A percentile compares a stretch with the other conserved stretches of the same genome.
Conservation (phyloP, 768 basidiomycete species). For the Podaxis sp. region DNA sequence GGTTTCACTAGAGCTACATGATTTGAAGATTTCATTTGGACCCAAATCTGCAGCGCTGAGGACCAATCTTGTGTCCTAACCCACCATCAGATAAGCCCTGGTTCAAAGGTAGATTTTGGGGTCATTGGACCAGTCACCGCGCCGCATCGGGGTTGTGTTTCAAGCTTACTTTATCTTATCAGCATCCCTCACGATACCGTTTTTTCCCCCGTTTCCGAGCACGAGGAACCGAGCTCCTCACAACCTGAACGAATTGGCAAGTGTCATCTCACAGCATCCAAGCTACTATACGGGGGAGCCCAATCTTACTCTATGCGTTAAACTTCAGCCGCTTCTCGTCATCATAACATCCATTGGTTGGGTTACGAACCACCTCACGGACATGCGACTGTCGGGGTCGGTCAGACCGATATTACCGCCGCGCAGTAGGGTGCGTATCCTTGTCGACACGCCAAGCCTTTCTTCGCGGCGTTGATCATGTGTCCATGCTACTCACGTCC, state of each 20-base stretch:
- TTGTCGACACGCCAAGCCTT: not conserved
- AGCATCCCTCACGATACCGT: constrained; percentile 74
- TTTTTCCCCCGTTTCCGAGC: constrained; percentile 66
- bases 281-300: not conserved
- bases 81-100: constrained; percentile 62
- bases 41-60: constrained; percentile 43
- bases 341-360: constrained; percentile 69
- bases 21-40: constrained; percentile 56
- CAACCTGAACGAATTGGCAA: constrained; percentile 55
- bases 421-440: constrained; percentile 61
- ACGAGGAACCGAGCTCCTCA: constrained; percentile 64
- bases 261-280: constrained; percentile 16
- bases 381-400: constrained; percentile 55
- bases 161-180: not conserved
- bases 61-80: constrained; percentile 62
- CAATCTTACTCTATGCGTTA: not conserved
- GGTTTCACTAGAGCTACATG: constrained; percentile 76
- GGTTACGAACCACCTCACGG: constrained; percentile 75
- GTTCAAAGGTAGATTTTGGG: constrained; percentile 75
- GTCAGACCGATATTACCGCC: constrained; percentile 75
- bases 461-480: not conserved
- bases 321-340: constrained; percentile 47
- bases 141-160: not conserved
- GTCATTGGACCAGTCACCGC: constrained; percentile 35
- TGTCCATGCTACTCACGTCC: not conserved